Evolutionary conservation across 139 green algal genomes (phyloP).

Genomic region (Chlamydomonas schloesseri): DNA sequence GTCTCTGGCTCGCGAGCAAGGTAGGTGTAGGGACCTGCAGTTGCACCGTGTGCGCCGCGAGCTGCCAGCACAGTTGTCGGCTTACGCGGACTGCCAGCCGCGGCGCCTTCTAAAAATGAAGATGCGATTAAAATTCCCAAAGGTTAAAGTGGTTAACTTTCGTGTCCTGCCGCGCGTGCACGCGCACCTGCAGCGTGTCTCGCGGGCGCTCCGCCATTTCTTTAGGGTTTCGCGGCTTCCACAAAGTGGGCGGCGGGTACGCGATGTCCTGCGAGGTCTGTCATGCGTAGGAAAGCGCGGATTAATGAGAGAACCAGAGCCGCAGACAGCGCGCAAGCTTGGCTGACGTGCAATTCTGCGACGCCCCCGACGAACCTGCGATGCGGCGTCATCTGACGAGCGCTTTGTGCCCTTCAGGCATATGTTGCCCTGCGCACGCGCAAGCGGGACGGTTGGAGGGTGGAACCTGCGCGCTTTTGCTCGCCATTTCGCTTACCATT

Average conservation of each 20-base stretch:
- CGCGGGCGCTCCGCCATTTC: constrained; percentile 7
- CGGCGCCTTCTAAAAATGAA: no score
- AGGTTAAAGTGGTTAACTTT: no score
- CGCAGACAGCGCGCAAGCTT: neutral
- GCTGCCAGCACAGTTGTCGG: neutral
- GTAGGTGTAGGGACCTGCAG: no score
- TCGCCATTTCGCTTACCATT: no score
- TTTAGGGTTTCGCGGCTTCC: constrained; percentile 28
- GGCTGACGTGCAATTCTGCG: neutral
- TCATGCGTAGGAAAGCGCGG: neutral
- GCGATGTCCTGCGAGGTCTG: neutral
- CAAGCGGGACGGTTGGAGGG: neutral
- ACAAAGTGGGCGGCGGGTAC: neutral
- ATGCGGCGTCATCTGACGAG: neutral
- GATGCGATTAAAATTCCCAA: no score
- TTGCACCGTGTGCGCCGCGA: neutral
- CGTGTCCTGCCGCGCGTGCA: no score
- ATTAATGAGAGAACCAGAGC: neutral
- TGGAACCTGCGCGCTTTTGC: no score
- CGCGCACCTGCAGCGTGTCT: constrained; percentile 20
- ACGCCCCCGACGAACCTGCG: neutral
- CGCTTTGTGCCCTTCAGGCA: constrained; percentile 12
- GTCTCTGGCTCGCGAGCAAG: no score
- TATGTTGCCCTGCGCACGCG: constrained; percentile 21
- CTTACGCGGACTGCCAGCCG: no score